phyloP scores from a whole-genome alignment of 163 green algal species.

The Chlamydomonas reinhardtii region DNA sequence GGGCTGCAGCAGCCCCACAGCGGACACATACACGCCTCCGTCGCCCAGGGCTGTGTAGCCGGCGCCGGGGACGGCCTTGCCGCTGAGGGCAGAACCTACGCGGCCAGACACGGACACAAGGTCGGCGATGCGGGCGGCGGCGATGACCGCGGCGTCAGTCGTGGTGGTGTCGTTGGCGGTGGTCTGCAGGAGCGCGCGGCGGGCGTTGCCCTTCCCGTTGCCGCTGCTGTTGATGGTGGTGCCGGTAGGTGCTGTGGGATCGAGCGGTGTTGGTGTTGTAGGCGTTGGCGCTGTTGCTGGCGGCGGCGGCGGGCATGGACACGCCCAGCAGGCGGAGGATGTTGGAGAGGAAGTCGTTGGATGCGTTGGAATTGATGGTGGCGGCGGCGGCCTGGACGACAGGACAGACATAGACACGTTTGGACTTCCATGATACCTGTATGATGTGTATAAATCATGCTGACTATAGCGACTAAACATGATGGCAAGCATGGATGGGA shows the following conservation, averaged over 20 bases:
- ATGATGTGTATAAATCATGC: no score
- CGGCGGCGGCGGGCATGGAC: slow-evolving; percentile 2
- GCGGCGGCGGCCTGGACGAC: not conserved
- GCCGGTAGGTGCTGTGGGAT: not conserved
- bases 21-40: slow-evolving; percentile 5
- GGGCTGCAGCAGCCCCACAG: not conserved
- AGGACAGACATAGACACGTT: no score
- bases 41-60: not conserved
- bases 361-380: not conserved
- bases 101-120: not conserved
- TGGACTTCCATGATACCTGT: no score
- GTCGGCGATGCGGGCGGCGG: not conserved
- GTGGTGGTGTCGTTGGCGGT: not conserved
- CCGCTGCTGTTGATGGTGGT: not conserved
- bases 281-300: not conserved
- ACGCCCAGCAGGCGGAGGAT: not conserved
- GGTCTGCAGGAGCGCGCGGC: not conserved
- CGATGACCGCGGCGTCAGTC: not conserved
- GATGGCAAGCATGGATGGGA: no score
- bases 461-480: no score
- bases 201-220: not conserved
- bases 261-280: no score
- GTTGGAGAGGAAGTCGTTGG: not conserved
- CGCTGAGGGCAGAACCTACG: not conserved
- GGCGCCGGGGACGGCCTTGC: not conserved